Evolutionary conservation across 129 eudicot species (phyloP).

Genomic region (Erigeron canadensis): DNA sequence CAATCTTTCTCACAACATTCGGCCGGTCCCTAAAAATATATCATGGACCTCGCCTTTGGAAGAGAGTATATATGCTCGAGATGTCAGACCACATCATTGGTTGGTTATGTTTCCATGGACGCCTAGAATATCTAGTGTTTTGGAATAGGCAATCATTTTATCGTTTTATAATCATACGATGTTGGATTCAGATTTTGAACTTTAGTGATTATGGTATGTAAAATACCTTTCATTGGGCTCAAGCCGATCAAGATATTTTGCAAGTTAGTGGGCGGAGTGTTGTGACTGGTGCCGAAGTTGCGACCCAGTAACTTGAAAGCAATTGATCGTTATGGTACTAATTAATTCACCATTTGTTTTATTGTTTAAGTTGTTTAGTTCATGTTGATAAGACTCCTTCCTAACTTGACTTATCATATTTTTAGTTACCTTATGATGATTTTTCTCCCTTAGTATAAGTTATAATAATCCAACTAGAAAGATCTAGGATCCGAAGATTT

Average conservation of each 20-base stretch:
- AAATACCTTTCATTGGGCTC: background rate
- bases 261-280: background rate
- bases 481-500: too few relatives aligned
- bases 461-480: too few relatives aligned
- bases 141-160: too few relatives aligned
- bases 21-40: too few relatives aligned
- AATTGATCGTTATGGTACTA: background rate
- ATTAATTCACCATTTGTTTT: background rate
- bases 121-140: too few relatives aligned
- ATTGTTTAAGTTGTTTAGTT: background rate
- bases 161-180: background rate
- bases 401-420: background rate
- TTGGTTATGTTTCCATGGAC: too few relatives aligned
- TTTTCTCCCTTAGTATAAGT: too few relatives aligned
- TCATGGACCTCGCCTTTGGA: too few relatives aligned
- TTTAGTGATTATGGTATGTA: background rate
- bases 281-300: background rate
- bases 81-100: too few relatives aligned
- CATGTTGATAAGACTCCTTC: background rate
- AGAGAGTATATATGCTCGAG: too few relatives aligned
- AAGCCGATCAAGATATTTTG: background rate
- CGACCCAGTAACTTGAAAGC: background rate
- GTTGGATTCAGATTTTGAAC: background rate
- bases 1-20: too few relatives aligned
- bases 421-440: too few relatives aligned